Conservation (phyloP, 2,329 filamentous ascomycete species). For the Epichloe gansuensis region DNA sequence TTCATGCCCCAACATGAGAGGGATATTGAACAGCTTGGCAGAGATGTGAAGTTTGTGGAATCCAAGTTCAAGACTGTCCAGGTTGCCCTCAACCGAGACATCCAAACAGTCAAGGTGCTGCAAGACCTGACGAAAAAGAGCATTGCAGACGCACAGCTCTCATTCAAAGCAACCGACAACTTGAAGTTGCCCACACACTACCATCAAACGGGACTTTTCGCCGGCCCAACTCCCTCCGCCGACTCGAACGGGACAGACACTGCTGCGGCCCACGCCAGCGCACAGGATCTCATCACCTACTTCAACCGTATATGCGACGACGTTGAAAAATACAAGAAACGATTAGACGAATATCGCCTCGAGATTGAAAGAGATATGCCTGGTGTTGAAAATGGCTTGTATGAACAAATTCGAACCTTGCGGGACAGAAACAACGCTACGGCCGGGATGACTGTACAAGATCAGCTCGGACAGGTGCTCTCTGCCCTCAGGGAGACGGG, state of each 20-base stretch:
- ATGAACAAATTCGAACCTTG: conserved; percentile 28
- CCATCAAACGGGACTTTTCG: conserved; percentile 34
- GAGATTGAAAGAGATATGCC: conserved; percentile 37
- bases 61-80: conserved; percentile 34
- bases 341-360: conserved; percentile 31
- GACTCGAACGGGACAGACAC: conserved; percentile 20
- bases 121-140: conserved; percentile 47
- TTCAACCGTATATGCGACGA: conserved; percentile 33
- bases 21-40: conserved; percentile 33
- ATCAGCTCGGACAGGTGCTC: conserved; percentile 27
- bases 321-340: conserved; percentile 30
- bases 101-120: conserved; percentile 52
- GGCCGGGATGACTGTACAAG: conserved; percentile 18
- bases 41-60: conserved; percentile 37
- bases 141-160: conserved; percentile 56
- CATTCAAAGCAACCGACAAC: conserved; percentile 63
- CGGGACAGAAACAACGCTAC: conserved; percentile 21
- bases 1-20: conserved; percentile 46
- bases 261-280: conserved; percentile 24
- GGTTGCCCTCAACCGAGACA: conserved; percentile 40
- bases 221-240: conserved; percentile 18
- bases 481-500: conserved; percentile 27
- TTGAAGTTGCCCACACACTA: conserved; percentile 54
- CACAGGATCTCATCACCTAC: conserved; percentile 32
- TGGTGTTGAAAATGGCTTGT: conserved; percentile 33